A percentile compares a stretch with the other conserved stretches of the same genome.
Evolutionary conservation across 768 basidiomycete genomes (phyloP).

Genomic region (Cytidiella melzeri): DNA sequence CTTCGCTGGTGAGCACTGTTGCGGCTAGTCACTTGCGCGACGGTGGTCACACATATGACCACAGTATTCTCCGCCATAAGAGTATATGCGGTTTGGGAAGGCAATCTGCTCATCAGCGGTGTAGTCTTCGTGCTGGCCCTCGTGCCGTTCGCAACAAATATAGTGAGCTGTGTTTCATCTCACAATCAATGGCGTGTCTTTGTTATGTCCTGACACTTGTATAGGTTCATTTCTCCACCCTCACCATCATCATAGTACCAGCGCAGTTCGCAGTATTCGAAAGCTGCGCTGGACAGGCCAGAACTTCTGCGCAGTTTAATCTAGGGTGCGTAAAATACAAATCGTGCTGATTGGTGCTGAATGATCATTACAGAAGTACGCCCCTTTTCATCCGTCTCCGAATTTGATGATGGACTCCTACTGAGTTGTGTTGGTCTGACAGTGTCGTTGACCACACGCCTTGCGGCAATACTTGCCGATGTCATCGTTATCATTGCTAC

Average conservation of each 20-base stretch:
- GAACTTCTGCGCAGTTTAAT: not conserved
- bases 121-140: not conserved
- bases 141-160: not conserved
- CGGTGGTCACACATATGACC: not conserved
- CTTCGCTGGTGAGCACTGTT: not conserved
- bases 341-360: not conserved
- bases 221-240: not conserved
- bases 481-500: not conserved
- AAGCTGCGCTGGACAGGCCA: too few relatives aligned
- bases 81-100: not conserved
- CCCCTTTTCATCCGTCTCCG: not conserved
- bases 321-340: not conserved
- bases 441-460: not conserved
- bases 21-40: not conserved
- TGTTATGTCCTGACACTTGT: not conserved
- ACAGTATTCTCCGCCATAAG: not conserved
- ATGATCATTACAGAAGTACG: too few relatives aligned
- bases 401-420: not conserved
- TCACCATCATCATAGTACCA: not conserved
- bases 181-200: not conserved
- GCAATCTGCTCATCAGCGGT: not conserved
- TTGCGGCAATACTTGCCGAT: not conserved
- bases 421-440: not conserved
- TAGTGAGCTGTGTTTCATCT: not conserved
- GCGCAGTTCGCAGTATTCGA: too few relatives aligned